Evolutionary conservation across 306 rosid genomes (phyloP), one percentile per base, ranked within the genome.

Genomic region (Abrus pulchellus): DNA sequence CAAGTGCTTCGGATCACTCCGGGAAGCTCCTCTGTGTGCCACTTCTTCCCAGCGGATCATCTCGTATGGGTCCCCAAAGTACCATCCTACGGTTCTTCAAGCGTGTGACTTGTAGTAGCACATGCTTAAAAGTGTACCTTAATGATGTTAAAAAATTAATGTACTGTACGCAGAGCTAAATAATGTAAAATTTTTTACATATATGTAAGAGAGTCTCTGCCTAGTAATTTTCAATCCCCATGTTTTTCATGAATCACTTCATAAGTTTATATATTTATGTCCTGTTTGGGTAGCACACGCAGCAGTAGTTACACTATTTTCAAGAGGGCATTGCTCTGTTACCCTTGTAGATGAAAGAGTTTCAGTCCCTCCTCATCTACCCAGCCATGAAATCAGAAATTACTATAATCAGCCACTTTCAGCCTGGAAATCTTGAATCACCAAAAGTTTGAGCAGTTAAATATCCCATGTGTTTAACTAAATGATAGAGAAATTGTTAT

Each of bases 1-100:
- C 85, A 78, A 0, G 87, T 92, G 11, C 93, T 94, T 28, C 41
- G 68, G 65, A 74, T 79, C 52, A 75, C 74, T n/a, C 97, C 96
- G 0, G 98, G 97, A 80, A 80, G 67, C 41, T 82, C 88, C 10
- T 77, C 91, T 9, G 90, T 94, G 11, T 94, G 98, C 68, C 97
- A 76, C 76, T 93, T 91, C 81, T 91, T 91, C 80, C 93, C 94
- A 0, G 87, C 93, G 0, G 97, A 91, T 84, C 74, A 93, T 85
- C 76, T 80, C 66, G 75, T 93, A 1, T 91, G 89, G 94, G 61
- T 90, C 70, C 89, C 96, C 33, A 80, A 80, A 47, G 20, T 60
- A 3, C 76, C 67, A 52, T 3, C 41, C 3, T 71, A 68, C 0
- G 82, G 76, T 62, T 73, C 75, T 67, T 74, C 74, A 54, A 84